Evolutionary conservation across 2,329 filamentous ascomycete genomes (phyloP), one percentile per base, ranked within the genome.

Genomic region (Hirsutella minnesotensis): DNA sequence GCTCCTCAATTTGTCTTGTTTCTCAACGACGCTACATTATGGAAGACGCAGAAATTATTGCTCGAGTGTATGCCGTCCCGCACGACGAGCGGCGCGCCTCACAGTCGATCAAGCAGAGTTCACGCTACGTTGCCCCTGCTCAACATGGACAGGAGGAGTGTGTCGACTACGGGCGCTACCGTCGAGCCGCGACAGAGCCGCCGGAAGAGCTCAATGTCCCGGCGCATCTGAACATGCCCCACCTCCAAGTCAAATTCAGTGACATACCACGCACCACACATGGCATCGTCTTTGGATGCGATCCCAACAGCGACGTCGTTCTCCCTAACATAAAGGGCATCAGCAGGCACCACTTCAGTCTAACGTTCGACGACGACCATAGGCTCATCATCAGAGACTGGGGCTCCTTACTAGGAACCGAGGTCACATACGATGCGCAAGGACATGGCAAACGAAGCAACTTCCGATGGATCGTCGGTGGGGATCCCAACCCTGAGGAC

Each of bases 391-490:
- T 55, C 21, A 47, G 47, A 35, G 54, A 55, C 44, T 42, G 47
- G 39, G 29, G 22, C 15, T 56, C 53, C 39, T 5, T 34, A 5
- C 7, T 7, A 8, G 54, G 53, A 30, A 55, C 51, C 19, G 33
- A 52, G 40, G 54, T 56, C 38, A 54, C 49, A 8, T 56, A 57
- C 38, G 39, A 48, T 33, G 18, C 31, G 0, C 18, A 47, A 34
- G 52, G 49, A 9, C 2, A 44, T 8, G 52, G 51, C 15, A 34
- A 3, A 4, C 51, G 53, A 21, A 46, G 47, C 13, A 30, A 44
- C 9, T 55, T 55, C 36, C 37, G 41, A 18, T 56, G 53, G 53
- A 53, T 55, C 33, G 31, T 56, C 35, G 44, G 52, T 39, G 51
- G 52, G 12, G 29, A 49, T 40, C 47, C 49, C 9, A 37, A 44